Percentiles rank a stretch among this genome's conserved stretches.
Evolutionary conservation across 1,284 basidiomycete species (phyloP).

Genomic region (Coniferiporia sulphurascens): DNA sequence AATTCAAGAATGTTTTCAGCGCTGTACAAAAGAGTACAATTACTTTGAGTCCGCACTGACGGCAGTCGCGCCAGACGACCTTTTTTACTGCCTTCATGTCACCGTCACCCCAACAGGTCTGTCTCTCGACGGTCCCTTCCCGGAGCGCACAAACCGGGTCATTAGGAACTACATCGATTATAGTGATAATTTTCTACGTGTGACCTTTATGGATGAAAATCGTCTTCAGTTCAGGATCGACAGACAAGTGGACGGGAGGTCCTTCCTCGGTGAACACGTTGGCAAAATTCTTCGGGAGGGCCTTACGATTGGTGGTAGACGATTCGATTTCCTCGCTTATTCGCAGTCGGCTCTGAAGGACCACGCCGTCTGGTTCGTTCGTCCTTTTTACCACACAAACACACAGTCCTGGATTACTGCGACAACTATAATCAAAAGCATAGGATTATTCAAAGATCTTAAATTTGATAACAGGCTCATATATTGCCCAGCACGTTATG

Average conservation of each 20-base stretch:
- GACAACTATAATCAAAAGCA: slow-evolving; percentile 40
- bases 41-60: slow-evolving; percentile 15
- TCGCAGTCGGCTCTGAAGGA: slow-evolving; percentile 47
- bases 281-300: slow-evolving; percentile 40
- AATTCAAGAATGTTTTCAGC: slow-evolving; percentile 34
- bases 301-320: slow-evolving; percentile 32
- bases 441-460: slow-evolving; percentile 50
- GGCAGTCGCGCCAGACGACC: slow-evolving; percentile 33
- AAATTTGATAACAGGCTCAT: slow-evolving; percentile 41
- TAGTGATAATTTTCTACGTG: slow-evolving; percentile 56
- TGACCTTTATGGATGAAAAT: slow-evolving; percentile 58
- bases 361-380: slow-evolving; percentile 56
- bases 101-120: slow-evolving; percentile 56
- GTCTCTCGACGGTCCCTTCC: slow-evolving; percentile 54
- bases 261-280: slow-evolving; percentile 42
- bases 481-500: slow-evolving; percentile 65
- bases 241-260: slow-evolving; percentile 43
- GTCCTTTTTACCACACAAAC: slow-evolving; percentile 37
- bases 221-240: slow-evolving; percentile 44
- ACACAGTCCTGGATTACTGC: slow-evolving; percentile 35
- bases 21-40: slow-evolving; percentile 28
- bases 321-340: slow-evolving; percentile 41
- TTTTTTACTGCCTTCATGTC: slow-evolving; percentile 52
- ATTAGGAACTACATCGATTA: slow-evolving; percentile 46
- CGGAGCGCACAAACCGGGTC: slow-evolving; percentile 63